Evolutionary conservation across 352 stramenopile genomes (phyloP), one percentile per base, ranked within the genome.

Genomic region (Globisporangium yorkense): DNA sequence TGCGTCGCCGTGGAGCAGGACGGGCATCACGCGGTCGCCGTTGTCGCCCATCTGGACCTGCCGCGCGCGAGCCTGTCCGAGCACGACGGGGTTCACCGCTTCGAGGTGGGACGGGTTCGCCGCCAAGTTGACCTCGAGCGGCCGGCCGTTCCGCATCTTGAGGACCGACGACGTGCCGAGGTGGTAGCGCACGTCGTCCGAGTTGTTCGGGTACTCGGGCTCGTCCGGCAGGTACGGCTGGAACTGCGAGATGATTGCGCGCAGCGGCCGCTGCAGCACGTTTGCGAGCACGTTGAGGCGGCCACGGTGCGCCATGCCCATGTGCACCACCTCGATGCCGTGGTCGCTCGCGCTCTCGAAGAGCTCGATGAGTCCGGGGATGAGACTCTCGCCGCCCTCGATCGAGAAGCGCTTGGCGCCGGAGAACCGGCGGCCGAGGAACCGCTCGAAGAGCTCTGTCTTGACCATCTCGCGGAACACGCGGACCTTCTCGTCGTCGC

Each of bases 71-170:
- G 88, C 74, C 70, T 99, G 98, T 20, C 97, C 97, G 43, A 97
- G 66, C 2, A 99, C 97, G 15, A 99, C 90, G 0, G 97, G 87
- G 72, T 99, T 97, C 27, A 99, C 97, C 40, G 96, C 97, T 74
- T 99, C 97, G 16, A 99, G 75, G 70, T 99, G 97, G n/a, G 94
- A 99, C 27, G 97, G 97, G 70, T 99, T 99, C 12, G 97, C 94
- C 10, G 98, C 86, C 48, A 99, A 82, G 41, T 84, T 87, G 8
- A 94, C 80, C 62, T 94, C 78, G 44, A 95, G 59, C 7, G 61
- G 47, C 8, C 78, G 80, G 5, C 79, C 84, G 21, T 74, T 89
- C 41, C 67, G 76, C 78, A 86, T 89, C 56, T 81, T 69, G 46
- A 91, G 68, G 21, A 79, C 52, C 15, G 79, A 92, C 21, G 81